Conservation (phyloP, 2,329 filamentous ascomycete genomes). For the Fusarium pininemorale region DNA sequence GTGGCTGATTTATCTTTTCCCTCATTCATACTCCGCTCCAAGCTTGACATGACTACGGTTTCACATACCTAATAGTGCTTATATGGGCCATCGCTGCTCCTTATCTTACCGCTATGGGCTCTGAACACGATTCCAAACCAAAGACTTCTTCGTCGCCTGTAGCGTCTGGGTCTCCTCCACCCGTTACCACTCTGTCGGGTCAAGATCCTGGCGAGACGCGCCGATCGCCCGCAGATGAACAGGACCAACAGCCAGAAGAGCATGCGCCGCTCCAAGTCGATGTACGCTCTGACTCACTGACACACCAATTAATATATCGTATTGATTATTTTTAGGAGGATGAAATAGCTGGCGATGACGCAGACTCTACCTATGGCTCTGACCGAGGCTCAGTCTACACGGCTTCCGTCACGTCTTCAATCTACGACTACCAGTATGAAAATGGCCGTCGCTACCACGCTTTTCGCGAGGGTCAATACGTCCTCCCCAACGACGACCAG, state of each 20-base stretch:
- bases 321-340: slow-evolving; percentile 8
- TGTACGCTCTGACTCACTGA: not conserved
- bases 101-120: not conserved
- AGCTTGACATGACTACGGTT: not conserved
- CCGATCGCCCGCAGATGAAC: not conserved
- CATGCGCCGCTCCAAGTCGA: slow-evolving; percentile 29
- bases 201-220: not conserved
- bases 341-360: slow-evolving; percentile 34
- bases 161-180: not conserved
- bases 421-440: slow-evolving; percentile 51
- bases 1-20: not conserved
- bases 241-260: not conserved
- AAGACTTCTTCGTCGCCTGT: not conserved
- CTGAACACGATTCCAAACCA: not conserved
- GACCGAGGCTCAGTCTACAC: slow-evolving; percentile 46
- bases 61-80: not conserved
- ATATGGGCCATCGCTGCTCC: not conserved
- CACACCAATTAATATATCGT: not conserved
- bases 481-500: slow-evolving; percentile 45
- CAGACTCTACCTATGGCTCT: slow-evolving; percentile 49
- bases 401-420: slow-evolving; percentile 52
- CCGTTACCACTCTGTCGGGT: slow-evolving; percentile 14
- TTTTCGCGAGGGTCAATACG: slow-evolving; percentile 45
- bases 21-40: not conserved
- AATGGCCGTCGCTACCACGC: slow-evolving; percentile 48